Evolutionary conservation across 2,329 filamentous ascomycete species (phyloP), one percentile per base, ranked within the genome.

Genomic region (Nemania serpens): DNA sequence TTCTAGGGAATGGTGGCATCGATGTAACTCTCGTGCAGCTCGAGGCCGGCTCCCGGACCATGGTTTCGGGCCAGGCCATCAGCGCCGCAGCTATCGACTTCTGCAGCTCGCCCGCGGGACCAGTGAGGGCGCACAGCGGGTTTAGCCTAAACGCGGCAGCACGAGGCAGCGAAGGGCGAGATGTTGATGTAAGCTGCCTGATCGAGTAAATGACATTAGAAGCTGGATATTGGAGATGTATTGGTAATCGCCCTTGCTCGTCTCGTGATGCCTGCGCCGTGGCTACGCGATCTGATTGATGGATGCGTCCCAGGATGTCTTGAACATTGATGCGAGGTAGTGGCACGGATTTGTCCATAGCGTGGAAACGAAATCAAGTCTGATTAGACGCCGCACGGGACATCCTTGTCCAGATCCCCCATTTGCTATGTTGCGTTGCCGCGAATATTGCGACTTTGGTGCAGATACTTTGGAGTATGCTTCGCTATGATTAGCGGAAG

Each of bases 91-190:
- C n/a, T n/a, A 25, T 33, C 29, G 42, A 18, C 43, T 59, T 36
- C 50, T 55, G n/a, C 51, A 47, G 51, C 55, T 52, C 15, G 36
- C 29, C 46, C 13, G 17, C 15, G 29, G 13, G 46, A n/a, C 65
- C 61, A 59, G 55, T 64, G 39, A 56, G 49, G 58, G 25, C 43
- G 29, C 22, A 6, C 17, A 33, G 45, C 20, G 20, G 25, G 3
- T 66, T 68, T 50, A 66, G 66, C 65, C 65, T 67, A 69, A 70
- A 66, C 58, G 43, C 36, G 25, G 45, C 49, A 54, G 53, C 43
- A 18, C 54, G 42, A 57, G 49, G 49, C 51, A 29, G 39, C 37
- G 47, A 47, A 37, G 42, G 20, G 37, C n/a, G 9, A 61, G 39
- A 41, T 42, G 48, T 39, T 50, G 58, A 43, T 49, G 36, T 25